Base-by-base conservation (phyloP, 169 alveolate genomes). In the Eimeria falciformis region DNA sequence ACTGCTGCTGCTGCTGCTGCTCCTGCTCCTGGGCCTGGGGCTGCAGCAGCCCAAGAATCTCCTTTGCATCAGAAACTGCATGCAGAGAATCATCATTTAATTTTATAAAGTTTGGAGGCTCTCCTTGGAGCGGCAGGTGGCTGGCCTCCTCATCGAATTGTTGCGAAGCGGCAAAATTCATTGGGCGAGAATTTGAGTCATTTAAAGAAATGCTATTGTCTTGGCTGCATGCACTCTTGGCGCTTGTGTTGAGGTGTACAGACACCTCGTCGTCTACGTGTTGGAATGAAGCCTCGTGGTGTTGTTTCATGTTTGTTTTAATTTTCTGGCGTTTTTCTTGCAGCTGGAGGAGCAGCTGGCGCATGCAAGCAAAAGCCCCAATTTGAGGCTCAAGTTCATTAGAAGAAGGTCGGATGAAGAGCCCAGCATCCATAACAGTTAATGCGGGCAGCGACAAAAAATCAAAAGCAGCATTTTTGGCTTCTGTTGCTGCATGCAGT, bases 371-470 rank as follows among this genome's bases (percentile, higher is more conserved):
- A 11, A 40, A 73, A 2, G 29, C 5, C 7, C 84, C 84, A n/a
- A 73, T 18, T 2, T 29, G 25, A 0, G 43, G 62, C 0, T 17
- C 6, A n/a, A 73, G 84, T 5, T 25, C 21, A 27, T n/a, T 50
- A 2, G 27, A 43, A 3, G 84, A 73, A 21, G 84, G 84, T 23
- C 7, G 23, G 5, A 29, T 17, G 23, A 4, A 1, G 33, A 73
- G 5, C 21, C 84, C 84, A 7, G 58, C 47, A 40, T 45, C 84
- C 84, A 40, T 73, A 33, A 45, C 47, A 0, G 84, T n/a, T n/a
- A 73, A 56, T 21, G 62, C 55, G 0, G 84, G 18, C 18, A 73
- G 55, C 21, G 84, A 73, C 14, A 73, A n/a, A 21, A n/a, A 73
- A 18, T 73, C 84, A 5, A 43, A 73, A 17, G 6, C 65, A 11